Evolutionary conservation across 148 eudicot genomes (phyloP), one percentile per base, ranked within the genome.

Genomic region (Cornus suecica): DNA sequence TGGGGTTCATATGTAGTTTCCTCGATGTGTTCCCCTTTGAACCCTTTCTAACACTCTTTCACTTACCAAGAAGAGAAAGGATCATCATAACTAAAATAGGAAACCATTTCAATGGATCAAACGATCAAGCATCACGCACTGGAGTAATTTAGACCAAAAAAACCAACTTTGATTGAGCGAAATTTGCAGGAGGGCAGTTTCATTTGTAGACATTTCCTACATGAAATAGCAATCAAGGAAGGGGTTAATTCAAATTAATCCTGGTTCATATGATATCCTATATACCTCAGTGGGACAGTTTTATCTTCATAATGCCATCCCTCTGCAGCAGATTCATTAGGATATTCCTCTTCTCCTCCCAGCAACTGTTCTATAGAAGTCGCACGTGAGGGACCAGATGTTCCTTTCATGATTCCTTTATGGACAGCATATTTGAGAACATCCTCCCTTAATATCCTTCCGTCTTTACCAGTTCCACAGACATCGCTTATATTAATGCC

Each of bases 371-470:
- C 83, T 28, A 62, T 76, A 30, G 80, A 76, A 69, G 42, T 16
- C 77, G 72, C 58, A 79, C 70, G 69, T 2, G 78, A 76, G 61
- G 73, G 52, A 45, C 74, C 71, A 66, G 81, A 61, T 8, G 54
- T 70, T 51, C 82, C 88, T 23, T 69, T 66, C 28, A 85, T 60
- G 79, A 76, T 37, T 76, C 87, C 92, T 84, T 75, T 82, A 1
- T 70, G 69, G 10, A 84, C 77, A 86, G 84, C 93, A 89, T 83
- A 88, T 65, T 51, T 87, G 24, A 90, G 78, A 56, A 92, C 86
- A 71, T 96, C 99, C 87, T 91, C 99, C 84, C 81, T 93, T 41
- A 80, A 56, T 58, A 96, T 84, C 82, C 98, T 88, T 67, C 99
- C 98, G 82, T 84, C 91, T 78, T 81, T 78, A 69, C 98, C 97